Base-by-base conservation (phyloP, 108 stramenopile species). In the Cafeteria roenbergensis region DNA sequence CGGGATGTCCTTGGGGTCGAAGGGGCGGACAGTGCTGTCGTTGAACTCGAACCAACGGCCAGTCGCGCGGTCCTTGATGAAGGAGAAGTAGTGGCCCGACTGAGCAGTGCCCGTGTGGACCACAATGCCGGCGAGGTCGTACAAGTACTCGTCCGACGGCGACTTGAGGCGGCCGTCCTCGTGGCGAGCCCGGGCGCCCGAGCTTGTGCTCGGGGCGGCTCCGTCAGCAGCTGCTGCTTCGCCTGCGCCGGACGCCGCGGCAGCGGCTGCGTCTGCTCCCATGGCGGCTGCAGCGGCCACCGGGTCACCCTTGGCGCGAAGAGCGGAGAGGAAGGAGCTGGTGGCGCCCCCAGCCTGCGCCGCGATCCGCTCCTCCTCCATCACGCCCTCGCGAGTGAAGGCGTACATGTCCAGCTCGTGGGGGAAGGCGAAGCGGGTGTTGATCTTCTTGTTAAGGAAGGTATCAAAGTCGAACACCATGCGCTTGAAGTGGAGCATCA, bases 21-120 rank as follows among this genome's bases (percentile, higher is more conserved):
- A 84, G 42, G 75, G 54, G 21, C 51, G 25, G 36, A 84, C 79
- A 25, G 62, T 36, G 29, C 69, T 50, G 60, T 86, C 85, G 69
- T 86, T 86, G 61, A 81, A 82, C 59, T 82, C 81, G 38, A 78
- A 69, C 85, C 85, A 86, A 20, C 71, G 17, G 27, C 70, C 68
- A 28, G 33, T 29, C 25, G 12, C 37, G 12, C 77, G 42, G 31
- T 80, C 78, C 17, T 68, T 55, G 26, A 83, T 78, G 65, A 74
- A 82, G 28, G 66, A 63, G 67, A 80, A 84, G 74, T 86, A 86
- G 67, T 86, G 85, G 1, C 85, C 85, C 31, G 66, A 68, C 57
- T 84, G 70, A 20, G 78, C 75, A 20, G 83, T 84, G 35, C 85
- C 85, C 57, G 66, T 72, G 73, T 86, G 85, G 20, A 84, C 75